Base-by-base conservation (phyloP, 2,329 filamentous ascomycete species). In the Penicillium freii region DNA sequence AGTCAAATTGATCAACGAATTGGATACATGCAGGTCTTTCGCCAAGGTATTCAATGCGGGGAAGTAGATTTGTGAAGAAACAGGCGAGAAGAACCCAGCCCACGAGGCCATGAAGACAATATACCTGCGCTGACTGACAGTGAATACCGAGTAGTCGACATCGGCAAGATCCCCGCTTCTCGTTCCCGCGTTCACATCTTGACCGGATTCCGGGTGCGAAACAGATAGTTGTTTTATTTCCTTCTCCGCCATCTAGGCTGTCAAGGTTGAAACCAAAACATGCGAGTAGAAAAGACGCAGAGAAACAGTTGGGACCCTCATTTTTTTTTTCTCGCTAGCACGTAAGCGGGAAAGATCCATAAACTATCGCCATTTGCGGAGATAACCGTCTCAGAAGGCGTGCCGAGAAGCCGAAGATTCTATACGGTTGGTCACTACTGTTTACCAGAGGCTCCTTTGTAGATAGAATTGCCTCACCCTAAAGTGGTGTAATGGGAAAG, bases 51-150 rank as follows among this genome's bases (percentile, higher is more conserved):
- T 73, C 34, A 79, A 59, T 7, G 74, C 70, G 2, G 78, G 78
- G 44, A 77, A 74, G 59, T 77, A 79, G 50, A 79, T 79, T 59
- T 77, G 76, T 9, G 76, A 73, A 4, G 76, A 75, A 1, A 80
- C 67, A 0, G 77, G 76, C n/a, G 76, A 77, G 65, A 80, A 79
- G 56, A 79, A 72, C 23, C 65, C 68, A n/a, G 67, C 68, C 66
- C 67, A 70, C 39, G 56, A 67, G 13, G 67, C 67, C 59, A 67
- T 65, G 36, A 69, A 66, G 39, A 71, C 62, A 36, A 71, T 69
- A 44, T 59, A 68, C 15, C 65, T 56, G 42, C 64, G 65, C 54
- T 75, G 69, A 40, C 60, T 59, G 17, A 49, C 58, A 19, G 67
- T 69, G 58, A 75, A 75, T 47, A 72, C 62, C 3, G 72, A 73